Base-by-base conservation (phyloP, 75 land plant species). In the Sequoia sempervirens region DNA sequence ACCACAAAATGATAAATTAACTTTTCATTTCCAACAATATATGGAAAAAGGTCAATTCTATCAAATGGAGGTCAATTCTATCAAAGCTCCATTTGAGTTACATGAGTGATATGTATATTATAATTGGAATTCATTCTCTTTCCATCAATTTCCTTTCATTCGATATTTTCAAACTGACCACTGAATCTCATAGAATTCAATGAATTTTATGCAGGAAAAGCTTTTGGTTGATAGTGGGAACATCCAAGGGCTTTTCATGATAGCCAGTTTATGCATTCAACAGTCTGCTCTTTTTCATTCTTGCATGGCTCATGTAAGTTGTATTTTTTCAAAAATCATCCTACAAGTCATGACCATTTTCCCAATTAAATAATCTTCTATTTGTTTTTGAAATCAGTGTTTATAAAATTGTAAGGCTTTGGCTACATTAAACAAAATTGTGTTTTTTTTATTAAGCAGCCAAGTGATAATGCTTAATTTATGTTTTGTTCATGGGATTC, bases 221-320 rank as follows among this genome's bases (percentile, higher is more conserved):
- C 98, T 94, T 30, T 45, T 94, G 70, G 85, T 96, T 26, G 93
- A 91, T 3, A 58, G 76, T 13, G 87, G 90, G 10, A 88, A 87
- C 69, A 69, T 92, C 41, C 87, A 79, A 74, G 90, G 85, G 76
- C 52, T 96, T 17, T 88, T 83, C 80, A 14, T 72, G 4, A 85
- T 90, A 12, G 98, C 98, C 10, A 76, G 90, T 5, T 80, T 93
- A 83, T 96, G 91, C 87, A 87, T 94, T 54, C 88, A 92, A 50
- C 93, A 90, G 36, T 74, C 87, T 12, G 79, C 98, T n/a, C 79
- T 66, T 28, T 82, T 28, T 45, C 85, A 96, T 52, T 96, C 98
- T 26, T 68, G 75, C 17, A 96, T 96, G 98, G 89, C 83, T 9
- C 82, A 70, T 91, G 98, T n/a, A 86, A 79, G 84, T 40, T 28